phyloP scores from a whole-genome alignment of 345 rosid species.

The Raphanus sativus region DNA sequence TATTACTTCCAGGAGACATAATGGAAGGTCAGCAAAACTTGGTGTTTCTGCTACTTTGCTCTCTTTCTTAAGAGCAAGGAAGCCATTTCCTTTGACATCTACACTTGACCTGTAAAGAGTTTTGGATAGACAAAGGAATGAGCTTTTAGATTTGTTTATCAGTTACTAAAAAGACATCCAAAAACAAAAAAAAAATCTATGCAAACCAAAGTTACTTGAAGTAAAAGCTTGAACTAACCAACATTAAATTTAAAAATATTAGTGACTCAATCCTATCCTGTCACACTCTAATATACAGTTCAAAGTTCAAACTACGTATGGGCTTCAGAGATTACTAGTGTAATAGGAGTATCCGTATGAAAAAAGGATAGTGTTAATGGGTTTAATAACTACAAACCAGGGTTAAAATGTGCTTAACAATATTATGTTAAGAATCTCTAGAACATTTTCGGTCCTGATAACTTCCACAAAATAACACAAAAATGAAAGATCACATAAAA shows the following conservation, averaged over 20 bases:
- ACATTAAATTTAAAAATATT: too few relatives aligned
- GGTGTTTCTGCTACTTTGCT: slow-evolving; percentile 6
- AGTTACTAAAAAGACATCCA: neutral
- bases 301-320: neutral
- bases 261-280: too few relatives aligned
- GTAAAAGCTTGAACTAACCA: neutral
- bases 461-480: neutral
- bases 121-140: neutral
- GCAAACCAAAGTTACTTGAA: neutral
- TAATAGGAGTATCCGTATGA: too few relatives aligned
- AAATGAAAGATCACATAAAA: neutral
- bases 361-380: too few relatives aligned
- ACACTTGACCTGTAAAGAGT: slow-evolving; percentile 10
- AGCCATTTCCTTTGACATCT: neutral
- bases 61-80: neutral
- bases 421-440: neutral
- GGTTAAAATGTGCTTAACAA: too few relatives aligned
- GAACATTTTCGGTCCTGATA: neutral
- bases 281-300: too few relatives aligned
- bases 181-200: neutral
- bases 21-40: slow-evolving; percentile 20
- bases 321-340: neutral
- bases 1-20: slow-evolving; percentile 52
- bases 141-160: neutral
- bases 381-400: too few relatives aligned